Conservation (phyloP, 2,329 filamentous ascomycete genomes). For the Aphanoascus verrucosus region DNA sequence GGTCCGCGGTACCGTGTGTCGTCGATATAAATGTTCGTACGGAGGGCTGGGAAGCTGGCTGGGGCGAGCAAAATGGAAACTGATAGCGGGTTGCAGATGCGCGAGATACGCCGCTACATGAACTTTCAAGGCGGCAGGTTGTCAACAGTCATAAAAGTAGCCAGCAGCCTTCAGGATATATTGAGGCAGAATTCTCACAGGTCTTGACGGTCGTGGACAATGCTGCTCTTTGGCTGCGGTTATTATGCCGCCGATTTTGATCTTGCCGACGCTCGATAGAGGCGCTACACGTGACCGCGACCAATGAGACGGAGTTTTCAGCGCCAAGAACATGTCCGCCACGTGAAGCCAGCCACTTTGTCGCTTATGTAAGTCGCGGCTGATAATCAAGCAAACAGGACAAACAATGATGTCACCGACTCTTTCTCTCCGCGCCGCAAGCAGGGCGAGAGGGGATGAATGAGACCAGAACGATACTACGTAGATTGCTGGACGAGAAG, state of each 20-base stretch:
- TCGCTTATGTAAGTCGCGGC: background rate
- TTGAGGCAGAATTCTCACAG: background rate
- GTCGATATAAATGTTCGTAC: background rate
- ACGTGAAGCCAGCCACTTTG: background rate
- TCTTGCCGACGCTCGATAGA: constrained; percentile 1
- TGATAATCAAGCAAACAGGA: background rate
- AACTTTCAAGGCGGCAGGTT: background rate
- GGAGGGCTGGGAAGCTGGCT: background rate
- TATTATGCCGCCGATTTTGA: constrained; percentile 8
- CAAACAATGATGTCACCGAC: constrained; percentile 11
- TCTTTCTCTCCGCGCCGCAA: background rate
- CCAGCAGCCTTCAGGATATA: background rate
- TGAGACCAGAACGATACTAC: too few species aligned
- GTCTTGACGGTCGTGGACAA: background rate
- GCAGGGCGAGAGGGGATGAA: background rate
- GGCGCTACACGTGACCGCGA: background rate
- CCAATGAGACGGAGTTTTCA: background rate
- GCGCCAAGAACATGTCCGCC: background rate
- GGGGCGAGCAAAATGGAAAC: background rate
- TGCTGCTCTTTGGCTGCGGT: background rate
- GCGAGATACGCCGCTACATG: constrained; percentile 4
- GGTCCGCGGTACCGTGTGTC: background rate
- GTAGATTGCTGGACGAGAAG: too few species aligned
- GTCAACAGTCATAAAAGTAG: background rate
- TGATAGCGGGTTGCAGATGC: constrained; percentile 1